These are phyloP conservation scores for Paracamarosporium sp. DNA, from an alignment of 2,329 filamentous ascomycete genomes.

Conservation along the genomic window DNA sequence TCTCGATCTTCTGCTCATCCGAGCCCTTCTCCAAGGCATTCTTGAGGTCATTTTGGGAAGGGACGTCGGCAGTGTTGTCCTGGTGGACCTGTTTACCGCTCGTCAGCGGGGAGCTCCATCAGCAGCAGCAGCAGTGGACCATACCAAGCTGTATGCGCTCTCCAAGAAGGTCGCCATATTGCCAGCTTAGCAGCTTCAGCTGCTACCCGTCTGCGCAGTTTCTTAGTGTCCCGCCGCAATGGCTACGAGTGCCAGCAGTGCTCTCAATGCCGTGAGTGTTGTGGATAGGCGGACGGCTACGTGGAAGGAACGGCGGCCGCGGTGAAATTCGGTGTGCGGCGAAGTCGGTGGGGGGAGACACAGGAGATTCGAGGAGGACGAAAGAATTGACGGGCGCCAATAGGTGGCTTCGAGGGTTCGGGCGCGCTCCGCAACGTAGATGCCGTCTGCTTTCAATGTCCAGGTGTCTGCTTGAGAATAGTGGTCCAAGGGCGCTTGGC, in stretches of 20 bases:
- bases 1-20: conserved; percentile 91
- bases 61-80: conserved; percentile 95
- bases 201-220: conserved; percentile 8
- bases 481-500: conserved; percentile 21
- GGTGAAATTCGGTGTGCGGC: conserved; percentile 17
- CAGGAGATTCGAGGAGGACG: conserved; percentile 8
- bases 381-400: conserved; percentile 23
- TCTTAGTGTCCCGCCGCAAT: conserved; percentile 25
- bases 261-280: conserved; percentile 38
- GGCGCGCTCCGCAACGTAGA: conserved; percentile 31
- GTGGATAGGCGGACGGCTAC: conserved; percentile 44
- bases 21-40: conserved; percentile 92
- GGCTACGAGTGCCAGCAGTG: conserved; percentile 29
- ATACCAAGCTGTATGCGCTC: conserved; percentile 86
- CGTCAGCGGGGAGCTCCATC: conserved; percentile 40
- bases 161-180: conserved; percentile 95
- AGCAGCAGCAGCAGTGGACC: conserved; percentile 33
- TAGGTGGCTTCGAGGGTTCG: conserved; percentile 22
- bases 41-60: conserved; percentile 87
- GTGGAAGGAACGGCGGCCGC: conserved; percentile 33
- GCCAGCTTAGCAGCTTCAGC: conserved; percentile 32
- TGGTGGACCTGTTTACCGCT: conserved; percentile 69
- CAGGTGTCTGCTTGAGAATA: conserved; percentile 48
- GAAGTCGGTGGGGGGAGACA: conserved; percentile 13
- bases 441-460: conserved; percentile 29